A percentile compares a stretch with the other conserved stretches of the same genome.
Evolutionary conservation across 331 rosid genomes (phyloP).

Genomic region (Erythrophleum ivorense): DNA sequence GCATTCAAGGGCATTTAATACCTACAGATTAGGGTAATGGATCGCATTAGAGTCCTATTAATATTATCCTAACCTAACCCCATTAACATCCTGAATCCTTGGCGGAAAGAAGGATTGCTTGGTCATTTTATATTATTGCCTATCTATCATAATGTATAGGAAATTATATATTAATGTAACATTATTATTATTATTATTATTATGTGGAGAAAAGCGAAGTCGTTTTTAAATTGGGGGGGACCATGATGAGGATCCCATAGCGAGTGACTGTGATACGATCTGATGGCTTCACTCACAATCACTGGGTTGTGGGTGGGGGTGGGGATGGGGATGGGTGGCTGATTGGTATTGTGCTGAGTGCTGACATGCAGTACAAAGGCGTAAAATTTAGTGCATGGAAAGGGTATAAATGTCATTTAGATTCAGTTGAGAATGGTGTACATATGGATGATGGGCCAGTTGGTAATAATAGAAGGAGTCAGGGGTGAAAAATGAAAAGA

Average conservation of each 20-base stretch:
- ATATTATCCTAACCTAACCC: neutral
- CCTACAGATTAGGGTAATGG: neutral
- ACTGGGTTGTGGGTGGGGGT: neutral
- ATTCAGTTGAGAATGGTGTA: neutral
- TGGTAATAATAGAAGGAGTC: constrained; percentile 30
- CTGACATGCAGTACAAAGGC: neutral
- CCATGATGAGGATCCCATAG: neutral
- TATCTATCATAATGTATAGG: neutral
- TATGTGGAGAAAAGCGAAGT: neutral
- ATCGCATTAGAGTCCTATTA: neutral
- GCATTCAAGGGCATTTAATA: constrained; percentile 1
- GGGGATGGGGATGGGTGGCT: neutral
- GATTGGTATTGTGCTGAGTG: neutral
- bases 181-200: too few species aligned
- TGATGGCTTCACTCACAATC: neutral
- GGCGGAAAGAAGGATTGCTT: neutral
- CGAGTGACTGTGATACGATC: neutral
- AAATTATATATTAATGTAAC: neutral
- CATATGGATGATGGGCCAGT: neutral
- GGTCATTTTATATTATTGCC: neutral
- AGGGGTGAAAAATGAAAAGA: neutral
- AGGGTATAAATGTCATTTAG: constrained; percentile 23
- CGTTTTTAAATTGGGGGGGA: constrained; percentile 3
- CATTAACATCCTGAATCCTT: neutral
- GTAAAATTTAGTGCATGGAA: neutral